Evolutionary conservation across 805 yeast genomes (phyloP).

Genomic region (Candida rishiriensis): DNA sequence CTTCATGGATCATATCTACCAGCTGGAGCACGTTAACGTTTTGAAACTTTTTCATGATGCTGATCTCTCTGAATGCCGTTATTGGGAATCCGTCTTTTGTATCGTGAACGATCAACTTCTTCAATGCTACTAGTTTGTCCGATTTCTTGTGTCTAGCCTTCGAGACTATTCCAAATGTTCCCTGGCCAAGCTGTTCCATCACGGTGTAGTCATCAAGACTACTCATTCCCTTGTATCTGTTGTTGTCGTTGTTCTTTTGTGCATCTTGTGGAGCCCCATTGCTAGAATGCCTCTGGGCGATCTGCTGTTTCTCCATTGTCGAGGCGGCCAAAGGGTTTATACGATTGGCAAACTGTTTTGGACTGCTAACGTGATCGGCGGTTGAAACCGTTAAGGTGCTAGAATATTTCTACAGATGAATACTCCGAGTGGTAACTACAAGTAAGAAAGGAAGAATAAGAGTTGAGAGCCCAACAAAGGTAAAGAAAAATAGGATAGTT

Average conservation of each 20-base stretch:
- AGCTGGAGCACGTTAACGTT: constrained; percentile 74
- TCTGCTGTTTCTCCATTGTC: no score
- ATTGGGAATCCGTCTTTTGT: constrained; percentile 85
- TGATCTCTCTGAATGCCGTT: constrained; percentile 90
- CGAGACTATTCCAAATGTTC: constrained; percentile 87
- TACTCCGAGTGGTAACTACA: no score
- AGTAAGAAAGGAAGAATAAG: no score
- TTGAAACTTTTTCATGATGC: constrained; percentile 64
- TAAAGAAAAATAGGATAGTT: no score
- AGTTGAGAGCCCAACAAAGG: no score
- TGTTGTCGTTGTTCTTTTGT: background rate
- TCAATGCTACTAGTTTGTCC: constrained; percentile 73
- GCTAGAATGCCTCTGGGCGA: no score
- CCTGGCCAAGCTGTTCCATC: constrained; percentile 60
- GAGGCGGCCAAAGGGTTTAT: no score
- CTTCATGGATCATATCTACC: constrained; percentile 69
- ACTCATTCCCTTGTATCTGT: constrained; percentile 26
- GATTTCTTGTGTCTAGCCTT: constrained; percentile 61
- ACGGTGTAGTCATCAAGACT: constrained; percentile 29
- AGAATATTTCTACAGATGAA: no score
- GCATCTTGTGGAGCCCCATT: no score
- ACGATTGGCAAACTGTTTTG: no score
- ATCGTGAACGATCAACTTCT: constrained; percentile 74
- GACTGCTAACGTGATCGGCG: no score
- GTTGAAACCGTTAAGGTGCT: no score